These are phyloP conservation scores for Fusarium verrucosum DNA, from an alignment of 2,329 filamentous ascomycete genomes.

Conservation along the genomic window DNA sequence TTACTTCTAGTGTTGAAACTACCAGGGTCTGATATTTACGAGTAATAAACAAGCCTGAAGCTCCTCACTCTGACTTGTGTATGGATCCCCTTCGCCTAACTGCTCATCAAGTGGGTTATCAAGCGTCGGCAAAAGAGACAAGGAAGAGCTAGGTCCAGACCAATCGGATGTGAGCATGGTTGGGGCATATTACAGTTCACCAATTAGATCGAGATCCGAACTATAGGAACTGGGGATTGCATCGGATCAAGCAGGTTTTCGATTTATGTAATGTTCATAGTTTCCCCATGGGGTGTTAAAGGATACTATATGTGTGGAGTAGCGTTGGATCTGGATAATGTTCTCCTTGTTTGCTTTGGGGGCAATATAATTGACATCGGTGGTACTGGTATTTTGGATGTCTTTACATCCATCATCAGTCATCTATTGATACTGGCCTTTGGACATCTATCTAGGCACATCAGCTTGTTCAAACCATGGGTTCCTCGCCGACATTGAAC, in stretches of 20 bases:
- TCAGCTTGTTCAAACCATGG: neutral
- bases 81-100: neutral
- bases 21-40: neutral
- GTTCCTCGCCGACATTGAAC: neutral
- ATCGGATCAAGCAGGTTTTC: neutral
- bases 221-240: neutral
- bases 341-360: neutral
- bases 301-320: neutral
- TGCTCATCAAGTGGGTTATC: neutral
- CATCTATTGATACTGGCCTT: neutral
- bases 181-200: accelerated
- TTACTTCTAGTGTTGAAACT: neutral
- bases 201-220: neutral
- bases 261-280: neutral
- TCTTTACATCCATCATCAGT: neutral
- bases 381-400: neutral
- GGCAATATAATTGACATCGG: neutral
- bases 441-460: neutral
- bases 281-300: slow-evolving; percentile 19
- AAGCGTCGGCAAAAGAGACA: neutral
- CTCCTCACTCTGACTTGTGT: neutral
- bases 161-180: neutral
- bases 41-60: neutral
- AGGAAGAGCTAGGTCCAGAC: accelerated
- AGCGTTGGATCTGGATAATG: neutral